A percentile compares a stretch with the other conserved stretches of the same genome.
phyloP scores from a whole-genome alignment of 2,329 filamentous ascomycete genomes.

The Ceratocystis colombiana region DNA sequence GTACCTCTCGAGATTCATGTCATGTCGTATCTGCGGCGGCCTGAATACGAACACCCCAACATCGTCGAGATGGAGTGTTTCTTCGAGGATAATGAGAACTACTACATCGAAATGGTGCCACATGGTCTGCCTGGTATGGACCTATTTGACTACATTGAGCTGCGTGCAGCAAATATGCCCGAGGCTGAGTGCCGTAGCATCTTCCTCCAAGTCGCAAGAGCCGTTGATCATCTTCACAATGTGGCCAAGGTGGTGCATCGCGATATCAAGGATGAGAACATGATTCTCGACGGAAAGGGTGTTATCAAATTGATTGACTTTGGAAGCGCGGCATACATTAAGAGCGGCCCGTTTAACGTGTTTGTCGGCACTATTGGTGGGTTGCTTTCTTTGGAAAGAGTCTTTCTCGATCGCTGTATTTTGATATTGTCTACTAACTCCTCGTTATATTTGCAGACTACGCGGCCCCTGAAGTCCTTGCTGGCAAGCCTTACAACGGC shows the following conservation, averaged over 20 bases:
- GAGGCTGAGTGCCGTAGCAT: slow-evolving; percentile 90
- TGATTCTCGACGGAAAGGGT: slow-evolving; percentile 88
- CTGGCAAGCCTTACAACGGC: slow-evolving; percentile 81
- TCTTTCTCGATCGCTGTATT: neutral
- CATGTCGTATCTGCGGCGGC: slow-evolving; percentile 77
- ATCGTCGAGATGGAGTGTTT: slow-evolving; percentile 66
- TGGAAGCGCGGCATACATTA: slow-evolving; percentile 95
- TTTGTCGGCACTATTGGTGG: slow-evolving; percentile 97
- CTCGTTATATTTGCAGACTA: slow-evolving; percentile 55
- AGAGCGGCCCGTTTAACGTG: slow-evolving; percentile 95
- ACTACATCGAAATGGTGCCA: slow-evolving; percentile 97
- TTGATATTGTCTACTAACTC: neutral
- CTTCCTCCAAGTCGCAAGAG: slow-evolving; percentile 83
- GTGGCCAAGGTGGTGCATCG: slow-evolving; percentile 88
- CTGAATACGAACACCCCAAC: slow-evolving; percentile 55
- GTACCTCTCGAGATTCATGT: slow-evolving; percentile 97
- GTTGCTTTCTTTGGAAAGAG: slow-evolving; percentile 30
- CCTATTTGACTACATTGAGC: slow-evolving; percentile 95
- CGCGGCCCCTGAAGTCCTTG: slow-evolving; percentile 93
- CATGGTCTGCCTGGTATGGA: slow-evolving; percentile 97
- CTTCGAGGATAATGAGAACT: slow-evolving; percentile 76
- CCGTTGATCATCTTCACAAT: slow-evolving; percentile 82
- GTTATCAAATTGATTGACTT: slow-evolving; percentile 97
- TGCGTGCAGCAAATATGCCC: slow-evolving; percentile 82
- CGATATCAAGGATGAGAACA: slow-evolving; percentile 98